These are phyloP conservation scores for Talaromyces sp. DNA, from an alignment of 2,329 filamentous ascomycete species.

Conservation along the genomic window DNA sequence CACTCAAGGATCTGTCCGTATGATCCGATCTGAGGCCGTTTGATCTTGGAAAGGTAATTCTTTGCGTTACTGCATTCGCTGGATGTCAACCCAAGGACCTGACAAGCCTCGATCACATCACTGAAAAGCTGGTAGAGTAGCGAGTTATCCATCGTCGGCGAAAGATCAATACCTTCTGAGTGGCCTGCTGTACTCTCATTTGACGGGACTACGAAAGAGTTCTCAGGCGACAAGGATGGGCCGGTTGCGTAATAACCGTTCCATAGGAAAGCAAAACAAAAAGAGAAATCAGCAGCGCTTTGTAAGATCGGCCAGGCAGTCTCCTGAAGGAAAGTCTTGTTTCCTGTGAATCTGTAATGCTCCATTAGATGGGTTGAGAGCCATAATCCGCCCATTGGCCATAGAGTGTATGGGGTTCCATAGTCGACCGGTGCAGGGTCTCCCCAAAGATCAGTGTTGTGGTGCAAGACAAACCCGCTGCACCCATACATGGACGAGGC, in stretches of 20 bases:
- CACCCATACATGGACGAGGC: constrained; percentile 54
- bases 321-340: constrained; percentile 21
- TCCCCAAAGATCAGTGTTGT: constrained; percentile 59
- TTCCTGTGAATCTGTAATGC: constrained; percentile 53
- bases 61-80: constrained; percentile 8
- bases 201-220: neutral
- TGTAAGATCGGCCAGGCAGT: constrained; percentile 22
- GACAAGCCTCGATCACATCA: constrained; percentile 4
- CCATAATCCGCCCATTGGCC: constrained; percentile 53
- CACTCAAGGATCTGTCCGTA: constrained; percentile 34
- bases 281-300: constrained; percentile 18
- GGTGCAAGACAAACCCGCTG: constrained; percentile 55
- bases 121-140: constrained; percentile 15
- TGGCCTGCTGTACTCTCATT: neutral
- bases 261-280: neutral
- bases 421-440: constrained; percentile 52
- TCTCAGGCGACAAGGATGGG: constrained; percentile 3
- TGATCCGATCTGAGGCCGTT: constrained; percentile 24
- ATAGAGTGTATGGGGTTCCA: constrained; percentile 37
- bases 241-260: neutral
- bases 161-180: neutral
- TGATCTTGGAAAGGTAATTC: constrained; percentile 20
- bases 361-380: constrained; percentile 60
- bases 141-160: constrained; percentile 8
- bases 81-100: constrained; percentile 11